Evolutionary conservation across 2,329 filamentous ascomycete species (phyloP), one percentile per base, ranked within the genome.

Genomic region (Diaporthe australafricana): DNA sequence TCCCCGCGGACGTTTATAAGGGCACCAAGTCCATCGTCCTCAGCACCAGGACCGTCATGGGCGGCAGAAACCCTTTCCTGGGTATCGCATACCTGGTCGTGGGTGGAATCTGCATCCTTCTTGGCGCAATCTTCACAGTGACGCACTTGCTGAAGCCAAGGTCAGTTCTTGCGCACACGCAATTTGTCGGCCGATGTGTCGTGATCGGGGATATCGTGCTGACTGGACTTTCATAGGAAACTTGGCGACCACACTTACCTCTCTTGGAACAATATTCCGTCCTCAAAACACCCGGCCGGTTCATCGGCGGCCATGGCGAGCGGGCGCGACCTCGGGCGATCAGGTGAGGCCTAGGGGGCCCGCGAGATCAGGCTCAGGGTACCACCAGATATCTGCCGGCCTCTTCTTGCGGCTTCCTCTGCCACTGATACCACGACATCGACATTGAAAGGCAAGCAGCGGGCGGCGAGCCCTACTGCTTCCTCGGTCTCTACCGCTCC

Each of bases 221-320:
- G 66, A 73, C 65, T 72, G 30, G n/a, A 14, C 70, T 66, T 75
- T n/a, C 75, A 65, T 76, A 96, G 96, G 79, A 99, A 98, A 93
- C 89, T 99, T 52, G 96, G 96, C 74, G 96, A 99, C 81, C 96
- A 98, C 83, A 98, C 95, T 11, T 98, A 99, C 81, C 88, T 99
- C 62, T 96, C 94, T 30, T 99, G 96, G 96, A 98, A 98, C 81
- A 90, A 90, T 72, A 84, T 83, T 1, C 86, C 87, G 2, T 79
- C 83, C 8, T 79, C 80, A 7, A 83, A 81, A 76, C 82, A 86
- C 78, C 77, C 82, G 20, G 79, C 79, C 12, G 82, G 83, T 45
- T 81, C 84, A 32, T 78, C 80, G 70, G 81, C 84, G 17, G 86
- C 83, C 73, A 80, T 85, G 77, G 84, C 87, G 35, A 85, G 86